A percentile compares a stretch with the other conserved stretches of the same genome.
phyloP scores from a whole-genome alignment of 768 basidiomycete species.

The Panellus pusillus region DNA sequence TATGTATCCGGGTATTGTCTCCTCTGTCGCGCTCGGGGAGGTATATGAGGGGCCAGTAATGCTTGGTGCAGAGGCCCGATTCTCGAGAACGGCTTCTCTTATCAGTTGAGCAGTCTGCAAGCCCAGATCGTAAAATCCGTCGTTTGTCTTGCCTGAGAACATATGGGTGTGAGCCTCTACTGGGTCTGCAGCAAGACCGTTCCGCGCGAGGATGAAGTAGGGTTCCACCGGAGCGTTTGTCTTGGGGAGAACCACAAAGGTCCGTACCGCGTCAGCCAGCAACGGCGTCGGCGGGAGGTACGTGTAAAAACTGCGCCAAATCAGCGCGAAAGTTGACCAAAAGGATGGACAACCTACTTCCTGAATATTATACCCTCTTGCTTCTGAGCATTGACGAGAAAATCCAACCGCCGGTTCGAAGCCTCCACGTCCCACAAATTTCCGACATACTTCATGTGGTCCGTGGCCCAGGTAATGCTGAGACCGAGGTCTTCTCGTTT shows the following conservation, averaged over 20 bases:
- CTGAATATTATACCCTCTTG: conserved; percentile 68
- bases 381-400: conserved; percentile 59
- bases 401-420: conserved; percentile 61
- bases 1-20: background rate
- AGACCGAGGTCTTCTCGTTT: conserved; percentile 71
- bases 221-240: conserved; percentile 44
- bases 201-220: conserved; percentile 65
- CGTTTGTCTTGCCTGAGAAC: conserved; percentile 80
- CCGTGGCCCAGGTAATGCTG: conserved; percentile 74
- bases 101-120: conserved; percentile 63
- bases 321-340: background rate
- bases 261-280: conserved; percentile 52
- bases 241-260: conserved; percentile 78
- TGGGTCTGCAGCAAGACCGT: conserved; percentile 72
- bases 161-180: conserved; percentile 86
- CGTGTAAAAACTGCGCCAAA: conserved; percentile 72
- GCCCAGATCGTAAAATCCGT: conserved; percentile 88
- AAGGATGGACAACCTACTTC: conserved; percentile 49
- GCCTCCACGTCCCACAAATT: conserved; percentile 78
- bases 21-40: background rate
- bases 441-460: conserved; percentile 89
- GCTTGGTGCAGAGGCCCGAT: conserved; percentile 22
- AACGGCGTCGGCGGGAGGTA: conserved; percentile 71
- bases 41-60: too few species aligned
- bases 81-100: conserved; percentile 50